Percentiles rank a stretch among this genome's conserved stretches.
phyloP scores from a whole-genome alignment of 2,329 filamentous ascomycete genomes.

The Cordyceps javanica region DNA sequence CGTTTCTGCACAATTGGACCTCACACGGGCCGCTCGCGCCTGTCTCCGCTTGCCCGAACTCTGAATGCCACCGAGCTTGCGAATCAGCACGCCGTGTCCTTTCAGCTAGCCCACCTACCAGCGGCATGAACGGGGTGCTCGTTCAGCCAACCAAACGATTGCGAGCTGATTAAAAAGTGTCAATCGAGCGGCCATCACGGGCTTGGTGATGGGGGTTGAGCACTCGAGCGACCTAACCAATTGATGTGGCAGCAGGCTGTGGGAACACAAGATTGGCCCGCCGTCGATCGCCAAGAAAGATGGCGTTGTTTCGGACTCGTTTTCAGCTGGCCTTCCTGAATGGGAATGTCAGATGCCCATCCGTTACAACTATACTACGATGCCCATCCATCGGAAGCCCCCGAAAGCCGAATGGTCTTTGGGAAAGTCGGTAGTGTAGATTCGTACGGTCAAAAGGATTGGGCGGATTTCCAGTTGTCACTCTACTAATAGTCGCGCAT shows the following conservation, averaged over 20 bases:
- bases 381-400: background rate
- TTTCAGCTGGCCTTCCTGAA: background rate
- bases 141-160: too few species aligned
- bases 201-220: too few species aligned
- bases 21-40: background rate
- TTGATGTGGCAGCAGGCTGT: too few species aligned
- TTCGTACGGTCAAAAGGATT: background rate
- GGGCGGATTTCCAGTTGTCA: background rate
- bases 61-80: background rate
- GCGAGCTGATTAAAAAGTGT: background rate
- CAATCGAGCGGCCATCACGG: too few species aligned
- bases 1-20: constrained; percentile 9
- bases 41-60: background rate
- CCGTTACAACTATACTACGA: background rate
- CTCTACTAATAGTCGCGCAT: background rate
- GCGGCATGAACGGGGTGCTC: too few species aligned
- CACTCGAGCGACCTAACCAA: background rate
- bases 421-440: background rate
- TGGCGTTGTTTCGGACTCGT: background rate
- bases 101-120: background rate
- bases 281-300: background rate
- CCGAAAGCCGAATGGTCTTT: background rate
- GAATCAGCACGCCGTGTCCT: background rate
- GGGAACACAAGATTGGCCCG: background rate
- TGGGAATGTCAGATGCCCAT: background rate